phyloP scores from a whole-genome alignment of 805 yeast species.

The Teunomyces cretensis region DNA sequence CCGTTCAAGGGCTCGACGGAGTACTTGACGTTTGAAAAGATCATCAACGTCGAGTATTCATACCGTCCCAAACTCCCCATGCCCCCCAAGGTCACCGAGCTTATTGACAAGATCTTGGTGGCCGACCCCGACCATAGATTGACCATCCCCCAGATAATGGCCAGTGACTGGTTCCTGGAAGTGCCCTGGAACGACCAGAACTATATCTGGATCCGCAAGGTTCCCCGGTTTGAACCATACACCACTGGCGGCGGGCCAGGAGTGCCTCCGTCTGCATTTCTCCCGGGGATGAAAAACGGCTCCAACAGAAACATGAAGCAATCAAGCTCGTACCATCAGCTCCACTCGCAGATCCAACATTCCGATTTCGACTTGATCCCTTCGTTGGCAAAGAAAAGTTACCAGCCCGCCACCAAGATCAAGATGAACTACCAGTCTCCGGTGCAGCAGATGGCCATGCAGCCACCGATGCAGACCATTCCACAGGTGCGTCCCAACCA shows the following conservation, averaged over 20 bases:
- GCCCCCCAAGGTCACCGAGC: conserved; percentile 27
- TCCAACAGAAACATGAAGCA: conserved; percentile 37
- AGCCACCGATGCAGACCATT: no score
- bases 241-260: conserved; percentile 3
- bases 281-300: conserved; percentile 34
- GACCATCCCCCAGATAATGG: conserved; percentile 34
- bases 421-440: conserved; percentile 5
- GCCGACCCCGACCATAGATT: conserved; percentile 32
- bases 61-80: conserved; percentile 32
- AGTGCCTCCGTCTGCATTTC: neutral
- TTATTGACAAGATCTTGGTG: conserved; percentile 34
- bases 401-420: conserved; percentile 10
- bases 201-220: conserved; percentile 36
- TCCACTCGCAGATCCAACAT: conserved; percentile 38
- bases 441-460: no score
- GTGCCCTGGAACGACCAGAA: conserved; percentile 41
- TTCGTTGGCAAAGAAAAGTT: neutral
- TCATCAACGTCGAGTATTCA: conserved; percentile 70
- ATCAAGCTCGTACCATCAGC: conserved; percentile 37
- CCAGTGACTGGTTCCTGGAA: conserved; percentile 35
- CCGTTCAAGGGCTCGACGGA: conserved; percentile 89
- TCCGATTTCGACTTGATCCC: conserved; percentile 22
- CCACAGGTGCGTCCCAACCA: no score
- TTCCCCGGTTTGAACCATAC: conserved; percentile 28
- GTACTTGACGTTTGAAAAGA: conserved; percentile 83